Evolutionary conservation across 2,329 filamentous ascomycete genomes (phyloP), one percentile per base, ranked within the genome.

Genomic region (Aureobasidium subglaciale): DNA sequence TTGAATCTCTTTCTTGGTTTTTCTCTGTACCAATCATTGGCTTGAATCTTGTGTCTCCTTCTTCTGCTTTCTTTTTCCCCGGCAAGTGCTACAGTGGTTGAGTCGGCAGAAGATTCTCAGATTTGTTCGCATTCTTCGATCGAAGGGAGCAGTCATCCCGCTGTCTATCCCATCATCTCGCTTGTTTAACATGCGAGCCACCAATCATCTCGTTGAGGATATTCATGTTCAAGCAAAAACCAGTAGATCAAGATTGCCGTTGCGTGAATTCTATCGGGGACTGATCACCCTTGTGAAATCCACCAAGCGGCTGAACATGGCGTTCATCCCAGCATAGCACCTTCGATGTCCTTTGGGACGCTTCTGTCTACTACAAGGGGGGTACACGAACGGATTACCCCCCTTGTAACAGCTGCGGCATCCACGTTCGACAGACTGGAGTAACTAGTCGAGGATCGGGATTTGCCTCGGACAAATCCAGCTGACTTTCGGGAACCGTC

Each of bases 91-190:
- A 46, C 16, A 22, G n/a, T 40, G 20, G 27, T n/a, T 27, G 37
- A 42, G 37, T 30, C 50, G 38, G 20, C 29, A 40, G 10, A 16
- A 25, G 27, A 20, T 27, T 8, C 22, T 40, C 25, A 52, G 50
- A 42, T 43, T 54, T 27, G 30, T 25, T 38, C 25, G 41, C 35
- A 53, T 41, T 30, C 32, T 24, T 32, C 48, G 48, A 53, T 53
- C 48, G 35, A 6, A 30, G 11, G 30, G 18, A 25, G 38, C 20
- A 43, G 9, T 43, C 50, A 22, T 54, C 29, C 8, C 11, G 48
- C 38, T 9, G 16, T 43, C 30, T 18, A 34, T 42, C 37, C 34
- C 38, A 54, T 54, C 50, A 54, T 54, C 13, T 54, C 38, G 38
- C 50, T 54, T 43, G 15, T 50, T n/a, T 15, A 22, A 54, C n/a